Conservation (phyloP, 2,329 filamentous ascomycete species). For the Hypoxylon sp. region DNA sequence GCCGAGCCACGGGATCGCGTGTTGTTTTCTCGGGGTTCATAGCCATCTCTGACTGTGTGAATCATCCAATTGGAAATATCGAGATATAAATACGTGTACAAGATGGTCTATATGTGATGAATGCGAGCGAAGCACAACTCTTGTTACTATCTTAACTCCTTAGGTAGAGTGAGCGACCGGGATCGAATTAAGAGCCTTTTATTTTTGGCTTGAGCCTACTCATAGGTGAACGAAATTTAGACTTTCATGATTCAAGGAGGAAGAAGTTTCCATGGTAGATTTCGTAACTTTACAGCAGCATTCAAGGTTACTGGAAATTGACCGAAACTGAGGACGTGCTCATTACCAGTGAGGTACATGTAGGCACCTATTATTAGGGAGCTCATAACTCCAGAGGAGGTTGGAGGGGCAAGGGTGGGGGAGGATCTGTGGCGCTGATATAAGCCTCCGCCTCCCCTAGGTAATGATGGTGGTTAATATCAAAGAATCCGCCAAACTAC, state of each 20-base stretch:
- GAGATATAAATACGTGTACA: conserved; percentile 3
- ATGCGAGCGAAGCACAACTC: background rate
- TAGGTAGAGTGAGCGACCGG: background rate
- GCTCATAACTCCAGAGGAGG: background rate
- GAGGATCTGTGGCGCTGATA: conserved; percentile 4
- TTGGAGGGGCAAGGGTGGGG: background rate
- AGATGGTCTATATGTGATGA: background rate
- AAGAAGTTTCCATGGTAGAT: background rate
- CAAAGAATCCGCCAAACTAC: too few species aligned
- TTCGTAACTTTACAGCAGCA: background rate
- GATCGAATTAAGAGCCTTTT: background rate
- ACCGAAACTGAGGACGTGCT: background rate
- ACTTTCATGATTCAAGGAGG: background rate
- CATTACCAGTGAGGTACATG: background rate
- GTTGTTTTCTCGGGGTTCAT: conserved; percentile 6
- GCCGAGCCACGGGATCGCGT: background rate
- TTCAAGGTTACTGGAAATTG: background rate
- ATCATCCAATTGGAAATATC: background rate
- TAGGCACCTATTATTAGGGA: background rate
- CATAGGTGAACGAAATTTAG: background rate
- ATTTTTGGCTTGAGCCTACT: background rate
- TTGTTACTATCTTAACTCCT: background rate
- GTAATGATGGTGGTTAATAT: too few species aligned
- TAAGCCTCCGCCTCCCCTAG: background rate
- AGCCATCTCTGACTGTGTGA: conserved; percentile 12